Percentiles rank a stretch among this genome's conserved stretches.
These are phyloP conservation scores for Sextonia rubra DNA, from an alignment of 164 flowering plant genomes.

Conservation along the genomic window DNA sequence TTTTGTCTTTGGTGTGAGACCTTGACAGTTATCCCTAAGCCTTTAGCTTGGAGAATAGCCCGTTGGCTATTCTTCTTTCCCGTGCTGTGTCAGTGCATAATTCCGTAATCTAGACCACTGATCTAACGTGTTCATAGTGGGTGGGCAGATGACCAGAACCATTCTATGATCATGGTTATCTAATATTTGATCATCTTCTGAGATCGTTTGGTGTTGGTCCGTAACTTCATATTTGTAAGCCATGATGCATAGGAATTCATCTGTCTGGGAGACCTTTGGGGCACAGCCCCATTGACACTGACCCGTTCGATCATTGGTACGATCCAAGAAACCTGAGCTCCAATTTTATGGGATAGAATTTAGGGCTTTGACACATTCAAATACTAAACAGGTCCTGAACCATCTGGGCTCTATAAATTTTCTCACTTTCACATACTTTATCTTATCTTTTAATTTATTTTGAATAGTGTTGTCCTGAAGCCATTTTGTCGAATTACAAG, in stretches of 20 bases:
- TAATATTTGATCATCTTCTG: not conserved
- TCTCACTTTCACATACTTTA: not conserved
- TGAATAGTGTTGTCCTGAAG: constrained; percentile 59
- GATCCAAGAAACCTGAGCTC: not conserved
- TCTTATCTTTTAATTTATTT: constrained; percentile 1
- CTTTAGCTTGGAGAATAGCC: too few relatives aligned
- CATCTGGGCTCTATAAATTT: not conserved
- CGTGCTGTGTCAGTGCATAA: too few relatives aligned
- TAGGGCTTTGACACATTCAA: not conserved
- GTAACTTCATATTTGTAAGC: not conserved
- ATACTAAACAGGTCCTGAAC: not conserved
- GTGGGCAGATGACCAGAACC: not conserved
- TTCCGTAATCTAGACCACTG: not conserved
- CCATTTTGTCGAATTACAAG: constrained; percentile 75
- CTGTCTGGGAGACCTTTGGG: not conserved
- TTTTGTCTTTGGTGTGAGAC: too few relatives aligned
- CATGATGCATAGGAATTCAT: not conserved
- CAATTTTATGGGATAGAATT: not conserved
- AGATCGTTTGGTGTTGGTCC: not conserved
- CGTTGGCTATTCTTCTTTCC: too few relatives aligned
- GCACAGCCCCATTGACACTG: not conserved
- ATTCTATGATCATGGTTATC: not conserved
- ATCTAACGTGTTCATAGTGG: not conserved
- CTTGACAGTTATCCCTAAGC: too few relatives aligned
- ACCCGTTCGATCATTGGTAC: not conserved